A percentile compares a stretch with the other conserved stretches of the same genome.
phyloP scores from a whole-genome alignment of 768 basidiomycete species.

The Mycena rosella region DNA sequence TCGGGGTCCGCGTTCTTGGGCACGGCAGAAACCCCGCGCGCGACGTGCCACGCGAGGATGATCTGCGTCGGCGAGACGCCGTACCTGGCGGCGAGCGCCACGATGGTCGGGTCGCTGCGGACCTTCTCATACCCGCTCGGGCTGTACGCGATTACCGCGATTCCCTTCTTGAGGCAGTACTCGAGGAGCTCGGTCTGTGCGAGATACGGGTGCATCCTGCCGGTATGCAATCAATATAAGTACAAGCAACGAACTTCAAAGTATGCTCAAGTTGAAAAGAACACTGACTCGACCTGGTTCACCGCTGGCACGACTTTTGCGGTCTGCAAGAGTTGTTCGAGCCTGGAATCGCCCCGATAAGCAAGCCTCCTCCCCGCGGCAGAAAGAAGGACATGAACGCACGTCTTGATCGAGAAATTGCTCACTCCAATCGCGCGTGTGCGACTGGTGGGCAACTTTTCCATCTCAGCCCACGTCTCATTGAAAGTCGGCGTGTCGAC shows the following conservation, averaged over 20 bases:
- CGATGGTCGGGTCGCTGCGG: conserved; percentile 59
- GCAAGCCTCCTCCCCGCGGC: no score
- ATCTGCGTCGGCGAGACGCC: conserved; percentile 60
- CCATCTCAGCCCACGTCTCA: conserved; percentile 64
- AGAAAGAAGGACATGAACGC: conserved; percentile 33
- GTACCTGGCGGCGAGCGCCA: conserved; percentile 61
- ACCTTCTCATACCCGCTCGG: conserved; percentile 61
- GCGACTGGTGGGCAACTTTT: conserved; percentile 60
- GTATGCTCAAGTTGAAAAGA: no score
- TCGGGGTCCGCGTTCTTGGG: conserved; percentile 62
- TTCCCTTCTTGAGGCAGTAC: conserved; percentile 64
- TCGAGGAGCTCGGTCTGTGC: conserved; percentile 59
- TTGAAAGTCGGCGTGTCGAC: conserved; percentile 51
- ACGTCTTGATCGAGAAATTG: conserved; percentile 72
- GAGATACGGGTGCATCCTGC: conserved; percentile 64
- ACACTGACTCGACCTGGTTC: conserved; percentile 60
- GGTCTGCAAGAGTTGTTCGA: conserved; percentile 55
- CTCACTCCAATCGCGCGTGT: conserved; percentile 68
- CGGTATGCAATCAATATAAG: no score
- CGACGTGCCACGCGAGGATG: conserved; percentile 65
- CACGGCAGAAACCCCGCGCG: conserved; percentile 57
- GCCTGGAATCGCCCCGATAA: no score
- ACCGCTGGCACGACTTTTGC: conserved; percentile 60
- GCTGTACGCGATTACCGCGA: conserved; percentile 62
- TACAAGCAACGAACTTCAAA: no score